Evolutionary conservation across 164 flowering plant species (phyloP).

Genomic region (Piper longum): DNA sequence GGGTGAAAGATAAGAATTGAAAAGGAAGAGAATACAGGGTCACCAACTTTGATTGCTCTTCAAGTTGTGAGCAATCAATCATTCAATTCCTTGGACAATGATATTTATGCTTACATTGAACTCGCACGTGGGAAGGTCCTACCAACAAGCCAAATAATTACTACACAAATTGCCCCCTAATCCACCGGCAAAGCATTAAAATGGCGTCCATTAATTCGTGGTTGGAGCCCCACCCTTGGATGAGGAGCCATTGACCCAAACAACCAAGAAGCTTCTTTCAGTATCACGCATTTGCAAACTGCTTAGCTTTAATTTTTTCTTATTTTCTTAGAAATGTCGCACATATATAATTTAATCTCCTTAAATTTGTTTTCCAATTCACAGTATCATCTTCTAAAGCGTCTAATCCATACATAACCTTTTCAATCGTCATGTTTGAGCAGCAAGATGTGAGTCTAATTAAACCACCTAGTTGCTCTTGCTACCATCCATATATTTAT

Average conservation of each 20-base stretch:
- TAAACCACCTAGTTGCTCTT: too few relatives aligned
- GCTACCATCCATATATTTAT: too few relatives aligned
- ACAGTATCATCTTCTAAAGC: too few relatives aligned
- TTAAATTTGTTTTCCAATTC: background rate
- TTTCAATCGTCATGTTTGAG: too few relatives aligned
- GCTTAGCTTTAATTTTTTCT: background rate
- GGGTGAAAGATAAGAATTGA: background rate
- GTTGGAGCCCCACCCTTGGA: background rate
- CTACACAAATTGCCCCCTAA: background rate
- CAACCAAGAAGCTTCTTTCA: background rate
- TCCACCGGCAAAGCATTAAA: background rate
- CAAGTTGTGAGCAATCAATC: slow-evolving; percentile 35
- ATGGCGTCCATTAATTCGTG: background rate
- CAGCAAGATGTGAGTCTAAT: too few relatives aligned
- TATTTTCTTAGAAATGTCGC: background rate
- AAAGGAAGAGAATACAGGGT: background rate
- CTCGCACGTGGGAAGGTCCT: slow-evolving; percentile 2
- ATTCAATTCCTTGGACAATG: slow-evolving; percentile 25
- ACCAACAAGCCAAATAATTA: background rate
- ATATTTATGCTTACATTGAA: slow-evolving; percentile 1
- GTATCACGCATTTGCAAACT: background rate
- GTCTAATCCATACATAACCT: too few relatives aligned
- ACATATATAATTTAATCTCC: background rate
- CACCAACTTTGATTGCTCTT: slow-evolving; percentile 6
- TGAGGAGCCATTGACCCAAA: background rate